Base-by-base conservation (phyloP, 208 protist species). In the Crithidia acanthocephali region DNA sequence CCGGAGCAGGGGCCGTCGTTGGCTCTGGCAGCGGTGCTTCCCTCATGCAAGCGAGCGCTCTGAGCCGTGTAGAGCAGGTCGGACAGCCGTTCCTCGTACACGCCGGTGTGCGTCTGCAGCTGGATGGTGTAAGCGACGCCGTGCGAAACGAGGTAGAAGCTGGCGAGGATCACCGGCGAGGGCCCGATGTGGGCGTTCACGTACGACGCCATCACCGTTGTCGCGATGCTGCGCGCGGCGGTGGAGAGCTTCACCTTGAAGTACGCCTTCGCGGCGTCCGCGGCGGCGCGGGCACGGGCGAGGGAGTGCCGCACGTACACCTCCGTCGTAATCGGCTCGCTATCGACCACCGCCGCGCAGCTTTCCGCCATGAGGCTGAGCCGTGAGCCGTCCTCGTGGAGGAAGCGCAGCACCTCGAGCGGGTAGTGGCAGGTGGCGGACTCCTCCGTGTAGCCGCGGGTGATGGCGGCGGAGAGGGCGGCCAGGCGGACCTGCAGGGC, bases 161-260 rank as follows among this genome's bases (percentile, higher is more conserved):
- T 56, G 16, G 72, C 70, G 22, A 76, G 68, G 20, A 80, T 72
- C 33, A 86, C 74, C 6, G 84, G 84, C 13, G 79, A 68, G 32
- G 84, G 72, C 22, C 87, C 87, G 42, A 85, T 60, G 51, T 81
- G 68, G 16, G 76, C 56, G 55, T 72, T 81, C 20, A 84, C 60
- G 74, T 88, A 90, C 1, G 40, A 57, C 47, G 90, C 77, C 79
- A 92, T 85, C 48, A 87, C 75, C 0, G 82, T 92, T 28, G 87
- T 92, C 4, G 86, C 79, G 56, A 90, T 70, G 42, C 65, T 79
- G 44, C 65, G 72, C 15, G 87, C 84, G 3, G 71, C 40, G 20
- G 66, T 80, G 32, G 74, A 66, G n/a, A 82, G 62, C 27, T 77
- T 82, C 16, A 88, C 68, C n/a, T 86, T 81, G 61, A 90, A 86